Conservation (phyloP, 1,139 yeast species). For the Diutina rugosa region DNA sequence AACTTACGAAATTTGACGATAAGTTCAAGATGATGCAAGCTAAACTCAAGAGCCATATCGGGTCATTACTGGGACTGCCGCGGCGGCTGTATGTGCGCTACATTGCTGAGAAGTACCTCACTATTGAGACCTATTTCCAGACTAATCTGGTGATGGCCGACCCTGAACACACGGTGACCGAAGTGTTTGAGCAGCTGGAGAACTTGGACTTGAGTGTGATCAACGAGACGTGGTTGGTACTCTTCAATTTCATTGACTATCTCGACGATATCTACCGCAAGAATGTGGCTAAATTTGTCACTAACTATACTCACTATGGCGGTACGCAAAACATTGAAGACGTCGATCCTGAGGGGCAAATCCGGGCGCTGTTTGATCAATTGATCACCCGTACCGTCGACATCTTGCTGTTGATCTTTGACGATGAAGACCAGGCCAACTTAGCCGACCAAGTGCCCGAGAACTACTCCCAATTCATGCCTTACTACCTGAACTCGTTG, state of each 20-base stretch:
- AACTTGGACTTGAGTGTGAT: slow-evolving; percentile 30
- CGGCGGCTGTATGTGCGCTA: slow-evolving; percentile 33
- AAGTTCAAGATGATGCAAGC: slow-evolving; percentile 31
- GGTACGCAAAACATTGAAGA: slow-evolving; percentile 8
- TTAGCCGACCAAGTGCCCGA: slow-evolving; percentile 22
- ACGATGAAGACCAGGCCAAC: slow-evolving; percentile 12
- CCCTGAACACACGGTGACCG: slow-evolving; percentile 16
- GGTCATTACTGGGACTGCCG: slow-evolving; percentile 17
- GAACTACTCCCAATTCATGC: slow-evolving; percentile 25
- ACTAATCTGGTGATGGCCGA: slow-evolving; percentile 13
- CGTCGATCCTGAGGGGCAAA: slow-evolving; percentile 19
- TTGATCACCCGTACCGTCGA: slow-evolving; percentile 16
- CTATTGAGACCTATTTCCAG: slow-evolving; percentile 21
- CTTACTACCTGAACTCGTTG: slow-evolving; percentile 29
- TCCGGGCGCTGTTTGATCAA: slow-evolving; percentile 16
- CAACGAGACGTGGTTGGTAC: slow-evolving; percentile 34
- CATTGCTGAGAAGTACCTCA: slow-evolving; percentile 36
- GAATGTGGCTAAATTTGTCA: slow-evolving; percentile 21
- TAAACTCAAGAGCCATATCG: slow-evolving; percentile 23
- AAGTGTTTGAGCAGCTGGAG: slow-evolving; percentile 26
- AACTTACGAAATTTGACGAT: slow-evolving; percentile 16
- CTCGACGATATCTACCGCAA: slow-evolving; percentile 19
- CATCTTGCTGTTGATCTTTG: slow-evolving; percentile 19
- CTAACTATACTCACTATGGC: slow-evolving; percentile 25
- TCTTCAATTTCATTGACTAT: slow-evolving; percentile 23